Evolutionary conservation across 2,329 filamentous ascomycete genomes (phyloP).

Genomic region (Alternaria gansuensis): DNA sequence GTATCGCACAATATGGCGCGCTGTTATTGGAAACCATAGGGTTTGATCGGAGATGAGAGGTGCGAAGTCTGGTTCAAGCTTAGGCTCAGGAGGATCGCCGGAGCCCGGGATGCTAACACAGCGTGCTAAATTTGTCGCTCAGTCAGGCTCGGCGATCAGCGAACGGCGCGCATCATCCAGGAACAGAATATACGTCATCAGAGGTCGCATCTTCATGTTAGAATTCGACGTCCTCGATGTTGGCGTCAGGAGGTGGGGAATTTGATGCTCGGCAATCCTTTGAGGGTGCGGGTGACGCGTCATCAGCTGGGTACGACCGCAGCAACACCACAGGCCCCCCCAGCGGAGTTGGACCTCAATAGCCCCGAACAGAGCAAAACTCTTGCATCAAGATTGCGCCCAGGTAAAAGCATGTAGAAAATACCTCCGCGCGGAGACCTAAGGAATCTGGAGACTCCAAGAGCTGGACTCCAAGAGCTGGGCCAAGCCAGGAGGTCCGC

Average conservation of each 20-base stretch:
- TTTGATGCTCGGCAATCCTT: slow-evolving; percentile 13
- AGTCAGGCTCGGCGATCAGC: slow-evolving; percentile 6
- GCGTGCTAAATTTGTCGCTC: slow-evolving; percentile 7
- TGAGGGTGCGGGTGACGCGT: slow-evolving; percentile 19
- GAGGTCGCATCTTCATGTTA: slow-evolving; percentile 16
- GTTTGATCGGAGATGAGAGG: neutral
- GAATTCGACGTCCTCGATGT: neutral
- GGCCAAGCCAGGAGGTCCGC: slow-evolving; percentile 7
- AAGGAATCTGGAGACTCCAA: slow-evolving; percentile 5
- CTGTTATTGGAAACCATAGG: neutral
- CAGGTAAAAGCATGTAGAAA: neutral
- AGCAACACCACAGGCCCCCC: slow-evolving; percentile 3
- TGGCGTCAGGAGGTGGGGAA: neutral
- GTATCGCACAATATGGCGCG: neutral
- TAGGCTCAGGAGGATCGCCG: slow-evolving; percentile 2
- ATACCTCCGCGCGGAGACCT: neutral
- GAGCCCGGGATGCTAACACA: neutral
- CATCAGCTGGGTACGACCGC: slow-evolving; percentile 12
- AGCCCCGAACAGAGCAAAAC: slow-evolving; percentile 1
- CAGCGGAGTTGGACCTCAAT: neutral
- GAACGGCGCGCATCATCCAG: slow-evolving; percentile 13
- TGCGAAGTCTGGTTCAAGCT: neutral
- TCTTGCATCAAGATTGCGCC: slow-evolving; percentile 7
- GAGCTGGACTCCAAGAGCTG: slow-evolving; percentile 5
- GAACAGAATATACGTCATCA: slow-evolving; percentile 10